These are phyloP conservation scores for Grosmannia huntii DNA, from an alignment of 2,329 filamentous ascomycete genomes.

Conservation along the genomic window DNA sequence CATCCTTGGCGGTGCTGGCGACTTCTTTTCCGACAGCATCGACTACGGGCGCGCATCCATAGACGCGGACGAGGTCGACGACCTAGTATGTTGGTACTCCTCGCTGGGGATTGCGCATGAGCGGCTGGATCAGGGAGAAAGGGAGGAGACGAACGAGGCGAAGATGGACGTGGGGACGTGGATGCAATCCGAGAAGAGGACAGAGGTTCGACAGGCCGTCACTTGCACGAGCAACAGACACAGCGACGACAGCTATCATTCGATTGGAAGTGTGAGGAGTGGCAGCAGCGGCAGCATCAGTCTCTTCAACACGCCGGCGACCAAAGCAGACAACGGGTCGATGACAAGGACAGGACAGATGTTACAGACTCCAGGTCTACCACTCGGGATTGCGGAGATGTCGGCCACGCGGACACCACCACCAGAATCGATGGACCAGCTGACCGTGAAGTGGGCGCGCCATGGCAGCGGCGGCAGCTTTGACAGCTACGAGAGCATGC, in stretches of 20 bases:
- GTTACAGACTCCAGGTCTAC: neutral
- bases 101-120: constrained; percentile 32
- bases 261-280: neutral
- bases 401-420: constrained; percentile 3
- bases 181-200: neutral
- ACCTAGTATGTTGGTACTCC: constrained; percentile 38
- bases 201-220: neutral
- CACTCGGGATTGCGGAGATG: constrained; percentile 3
- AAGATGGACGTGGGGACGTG: neutral
- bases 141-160: neutral
- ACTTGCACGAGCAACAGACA: neutral
- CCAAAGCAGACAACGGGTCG: neutral
- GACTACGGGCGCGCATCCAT: constrained; percentile 22
- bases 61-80: constrained; percentile 34
- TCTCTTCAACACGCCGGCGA: neutral
- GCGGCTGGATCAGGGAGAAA: constrained; percentile 22
- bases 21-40: constrained; percentile 31
- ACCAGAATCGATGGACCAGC: neutral
- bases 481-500: constrained; percentile 30
- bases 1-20: constrained; percentile 43
- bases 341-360: neutral
- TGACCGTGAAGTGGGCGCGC: constrained; percentile 4
- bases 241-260: neutral
- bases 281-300: neutral
- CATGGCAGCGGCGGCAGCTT: constrained; percentile 9